A percentile compares a stretch with the other conserved stretches of the same genome.
Evolutionary conservation across 2,329 filamentous ascomycete species (phyloP).

Genomic region (Xylariaceae sp.): DNA sequence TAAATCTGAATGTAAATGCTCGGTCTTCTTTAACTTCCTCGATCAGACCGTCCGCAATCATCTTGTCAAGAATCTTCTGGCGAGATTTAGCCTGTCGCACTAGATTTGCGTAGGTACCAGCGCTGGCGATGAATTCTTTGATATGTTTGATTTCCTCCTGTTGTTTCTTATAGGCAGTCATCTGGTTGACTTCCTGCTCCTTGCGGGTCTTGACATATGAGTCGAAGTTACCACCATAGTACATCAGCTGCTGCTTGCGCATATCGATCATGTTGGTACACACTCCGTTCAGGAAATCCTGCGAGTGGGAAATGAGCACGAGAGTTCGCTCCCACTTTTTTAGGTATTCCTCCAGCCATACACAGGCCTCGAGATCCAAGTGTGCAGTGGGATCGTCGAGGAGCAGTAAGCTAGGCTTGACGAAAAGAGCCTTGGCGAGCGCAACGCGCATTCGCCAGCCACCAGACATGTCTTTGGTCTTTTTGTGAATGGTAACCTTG

Average conservation of each 20-base stretch:
- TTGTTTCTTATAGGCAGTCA: slow-evolving; percentile 98
- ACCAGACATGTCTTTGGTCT: slow-evolving; percentile 99
- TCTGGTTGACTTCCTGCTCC: slow-evolving; percentile 97
- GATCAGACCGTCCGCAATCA: slow-evolving; percentile 99
- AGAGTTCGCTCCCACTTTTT: slow-evolving; percentile 99
- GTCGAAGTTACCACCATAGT: slow-evolving; percentile 99
- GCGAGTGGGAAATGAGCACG: slow-evolving; percentile 94
- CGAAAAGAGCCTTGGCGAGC: slow-evolving; percentile 95
- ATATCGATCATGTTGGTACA: slow-evolving; percentile 99
- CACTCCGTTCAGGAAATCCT: slow-evolving; percentile 99
- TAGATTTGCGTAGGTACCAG: slow-evolving; percentile 99
- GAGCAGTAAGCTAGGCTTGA: slow-evolving; percentile 93
- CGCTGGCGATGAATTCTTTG: slow-evolving; percentile 99
- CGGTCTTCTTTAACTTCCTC: slow-evolving; percentile 84
- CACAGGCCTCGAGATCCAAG: slow-evolving; percentile 98
- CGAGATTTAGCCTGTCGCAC: slow-evolving; percentile 98
- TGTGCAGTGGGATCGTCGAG: slow-evolving; percentile 98
- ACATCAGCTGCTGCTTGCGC: slow-evolving; percentile 84
- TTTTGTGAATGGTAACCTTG: slow-evolving; percentile 97
- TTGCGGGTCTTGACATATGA: slow-evolving; percentile 92
- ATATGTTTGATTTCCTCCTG: slow-evolving; percentile 99
- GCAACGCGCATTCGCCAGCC: slow-evolving; percentile 99
- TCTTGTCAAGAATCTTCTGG: slow-evolving; percentile 99
- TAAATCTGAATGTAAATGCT: slow-evolving; percentile 97
- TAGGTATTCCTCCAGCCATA: slow-evolving; percentile 99